Evolutionary conservation across 495 filamentous ascomycete species (phyloP), one percentile per base, ranked within the genome.

Genomic region (Jackrogersella multiformis): DNA sequence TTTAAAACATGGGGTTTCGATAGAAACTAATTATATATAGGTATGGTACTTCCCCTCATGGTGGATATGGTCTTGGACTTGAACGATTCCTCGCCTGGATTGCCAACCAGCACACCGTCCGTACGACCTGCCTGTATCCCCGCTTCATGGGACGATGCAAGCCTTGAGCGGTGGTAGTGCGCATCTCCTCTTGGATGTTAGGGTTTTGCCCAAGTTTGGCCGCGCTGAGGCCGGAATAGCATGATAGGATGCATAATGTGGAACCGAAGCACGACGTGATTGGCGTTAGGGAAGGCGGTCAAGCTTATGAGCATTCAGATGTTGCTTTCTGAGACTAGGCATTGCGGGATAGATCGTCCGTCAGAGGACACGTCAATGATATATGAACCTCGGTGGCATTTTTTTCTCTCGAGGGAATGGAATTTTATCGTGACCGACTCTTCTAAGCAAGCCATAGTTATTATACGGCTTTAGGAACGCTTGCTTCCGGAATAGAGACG

Each of bases 61-160:
- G 95, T 52, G 95, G 95, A 56, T 99, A 97, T 76, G 95, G 95
- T 49, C 85, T 99, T 34, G 95, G 95, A 68, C 84, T 98, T 34
- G 95, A 99, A 83, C 89, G 95, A 48, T 97, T 98, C 84, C 81
- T 99, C 23, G 95, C 95, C 32, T 99, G 96, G 96, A 80, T 99
- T 82, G 95, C 91, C 73, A 90, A 90, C 69, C 91, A 92, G 74
- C 91, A 93, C 78, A 97, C 93, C 13, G 94, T 99, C 32, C 85
- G 93, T 35, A 93, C 96, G 58, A 90, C 89, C 71, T 92, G 87
- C 69, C 79, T 99, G 77, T 99, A 98, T 71, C 94, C 96, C 48
- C 88, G 95, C 55, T 99, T 92, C 81, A 96, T 93, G 70, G 92
- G 92, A 54, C 88, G 95, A 62, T 97, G 95, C 85, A 96, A 90